phyloP scores from a whole-genome alignment of 192 early-diverging fungal species.

The Coemansia sp. region DNA sequence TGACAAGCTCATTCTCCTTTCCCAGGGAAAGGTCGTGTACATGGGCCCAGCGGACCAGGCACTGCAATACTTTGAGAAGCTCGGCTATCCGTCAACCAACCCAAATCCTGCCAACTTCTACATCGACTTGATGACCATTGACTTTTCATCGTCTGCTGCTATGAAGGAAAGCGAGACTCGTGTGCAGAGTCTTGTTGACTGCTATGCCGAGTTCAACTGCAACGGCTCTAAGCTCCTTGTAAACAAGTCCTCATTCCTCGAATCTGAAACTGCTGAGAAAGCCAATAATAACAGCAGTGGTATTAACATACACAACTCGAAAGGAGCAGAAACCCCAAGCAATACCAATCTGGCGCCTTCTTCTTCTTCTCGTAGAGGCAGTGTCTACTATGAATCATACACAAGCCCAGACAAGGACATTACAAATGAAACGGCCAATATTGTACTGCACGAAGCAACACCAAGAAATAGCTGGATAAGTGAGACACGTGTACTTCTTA shows the following conservation, averaged over 20 bases:
- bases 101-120: conserved; percentile 68
- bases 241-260: conserved; percentile 41
- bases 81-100: conserved; percentile 11
- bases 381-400: no score
- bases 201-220: conserved; percentile 16
- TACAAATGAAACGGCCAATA: conserved; percentile 23
- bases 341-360: conserved; percentile 15
- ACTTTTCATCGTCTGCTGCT: conserved; percentile 39
- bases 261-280: not conserved
- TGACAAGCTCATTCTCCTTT: conserved; percentile 72
- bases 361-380: no score
- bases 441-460: conserved; percentile 21
- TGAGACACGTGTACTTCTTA: not conserved
- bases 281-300: no score
- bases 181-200: conserved; percentile 32
- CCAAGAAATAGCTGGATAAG: conserved; percentile 32
- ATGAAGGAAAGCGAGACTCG: conserved; percentile 32
- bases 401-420: conserved; percentile 11
- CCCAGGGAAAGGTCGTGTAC: conserved; percentile 64
- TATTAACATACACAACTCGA: no score
- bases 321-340: no score
- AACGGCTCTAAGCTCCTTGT: conserved; percentile 63
- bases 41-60: conserved; percentile 50
- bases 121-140: conserved; percentile 4
- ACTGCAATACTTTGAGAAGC: conserved; percentile 45